These are phyloP conservation scores for Pythium aphanidermatum DNA, from an alignment of 352 stramenopile species.

Conservation along the genomic window DNA sequence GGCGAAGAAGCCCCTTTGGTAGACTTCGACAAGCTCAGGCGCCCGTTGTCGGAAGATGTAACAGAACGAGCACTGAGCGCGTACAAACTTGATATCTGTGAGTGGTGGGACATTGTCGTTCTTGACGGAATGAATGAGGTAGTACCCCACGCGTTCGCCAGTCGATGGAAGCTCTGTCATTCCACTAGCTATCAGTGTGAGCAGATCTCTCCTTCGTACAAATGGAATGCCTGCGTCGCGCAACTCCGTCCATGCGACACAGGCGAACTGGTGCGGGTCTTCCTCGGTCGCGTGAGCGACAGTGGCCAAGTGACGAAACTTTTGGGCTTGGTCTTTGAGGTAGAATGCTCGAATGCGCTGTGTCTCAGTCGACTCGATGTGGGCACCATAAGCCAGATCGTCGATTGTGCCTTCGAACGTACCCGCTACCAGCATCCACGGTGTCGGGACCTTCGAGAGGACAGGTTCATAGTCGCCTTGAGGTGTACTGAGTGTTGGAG, in stretches of 20 bases:
- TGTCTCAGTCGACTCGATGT: neutral
- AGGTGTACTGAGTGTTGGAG: neutral
- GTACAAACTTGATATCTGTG: neutral
- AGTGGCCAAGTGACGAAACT: neutral
- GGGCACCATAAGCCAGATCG: slow-evolving; percentile 1
- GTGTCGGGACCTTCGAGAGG: neutral
- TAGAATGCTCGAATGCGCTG: neutral
- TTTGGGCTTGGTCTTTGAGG: neutral
- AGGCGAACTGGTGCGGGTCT: neutral
- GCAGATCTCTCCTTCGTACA: neutral
- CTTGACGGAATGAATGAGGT: slow-evolving; percentile 9
- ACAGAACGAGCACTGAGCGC: neutral
- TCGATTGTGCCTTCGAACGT: slow-evolving; percentile 1
- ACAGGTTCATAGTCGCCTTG: neutral
- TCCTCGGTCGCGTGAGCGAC: neutral
- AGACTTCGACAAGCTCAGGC: neutral
- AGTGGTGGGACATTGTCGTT: no score
- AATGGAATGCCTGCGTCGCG: neutral
- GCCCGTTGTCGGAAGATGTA: neutral
- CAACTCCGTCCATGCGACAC: neutral
- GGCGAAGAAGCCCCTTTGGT: slow-evolving; percentile 1
- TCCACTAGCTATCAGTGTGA: neutral
- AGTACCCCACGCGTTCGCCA: slow-evolving; percentile 8
- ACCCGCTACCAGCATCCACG: neutral
- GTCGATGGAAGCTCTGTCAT: neutral